These are phyloP conservation scores for Rheum nobile DNA, from an alignment of 148 eudicot species.

Conservation along the genomic window DNA sequence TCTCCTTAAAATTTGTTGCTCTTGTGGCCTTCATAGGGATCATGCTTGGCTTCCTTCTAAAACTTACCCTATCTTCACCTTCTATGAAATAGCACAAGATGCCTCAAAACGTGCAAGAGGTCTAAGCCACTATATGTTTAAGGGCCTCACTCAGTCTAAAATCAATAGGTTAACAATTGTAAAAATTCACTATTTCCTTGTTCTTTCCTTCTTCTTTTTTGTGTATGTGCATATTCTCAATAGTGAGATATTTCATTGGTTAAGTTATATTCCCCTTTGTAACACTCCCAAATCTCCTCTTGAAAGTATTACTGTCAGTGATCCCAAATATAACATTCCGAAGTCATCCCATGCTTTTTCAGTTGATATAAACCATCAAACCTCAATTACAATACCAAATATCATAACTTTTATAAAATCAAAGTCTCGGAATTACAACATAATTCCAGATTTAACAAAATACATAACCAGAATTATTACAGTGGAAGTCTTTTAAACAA, in stretches of 20 bases:
- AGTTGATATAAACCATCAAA: no score
- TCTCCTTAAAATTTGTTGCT: slow-evolving; percentile 51
- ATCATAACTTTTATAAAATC: no score
- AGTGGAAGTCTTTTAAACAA: no score
- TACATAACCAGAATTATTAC: no score
- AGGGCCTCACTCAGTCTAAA: neutral
- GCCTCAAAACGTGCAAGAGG: neutral
- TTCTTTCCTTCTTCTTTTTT: neutral
- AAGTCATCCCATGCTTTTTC: no score
- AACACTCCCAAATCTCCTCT: no score
- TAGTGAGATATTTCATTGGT: neutral
- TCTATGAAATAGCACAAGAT: slow-evolving; percentile 21
- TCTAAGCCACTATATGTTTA: neutral
- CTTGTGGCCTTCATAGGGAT: slow-evolving; percentile 56
- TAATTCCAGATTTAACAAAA: no score
- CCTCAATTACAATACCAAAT: no score
- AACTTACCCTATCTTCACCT: slow-evolving; percentile 40
- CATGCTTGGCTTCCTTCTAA: slow-evolving; percentile 56
- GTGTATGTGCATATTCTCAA: neutral
- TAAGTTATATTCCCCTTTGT: neutral
- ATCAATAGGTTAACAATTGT: neutral
- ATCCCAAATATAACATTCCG: no score
- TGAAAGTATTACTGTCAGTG: no score
- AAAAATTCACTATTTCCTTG: neutral
- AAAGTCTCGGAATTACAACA: no score